phyloP scores from a whole-genome alignment of 345 rosid species.

The Populus simonii region DNA sequence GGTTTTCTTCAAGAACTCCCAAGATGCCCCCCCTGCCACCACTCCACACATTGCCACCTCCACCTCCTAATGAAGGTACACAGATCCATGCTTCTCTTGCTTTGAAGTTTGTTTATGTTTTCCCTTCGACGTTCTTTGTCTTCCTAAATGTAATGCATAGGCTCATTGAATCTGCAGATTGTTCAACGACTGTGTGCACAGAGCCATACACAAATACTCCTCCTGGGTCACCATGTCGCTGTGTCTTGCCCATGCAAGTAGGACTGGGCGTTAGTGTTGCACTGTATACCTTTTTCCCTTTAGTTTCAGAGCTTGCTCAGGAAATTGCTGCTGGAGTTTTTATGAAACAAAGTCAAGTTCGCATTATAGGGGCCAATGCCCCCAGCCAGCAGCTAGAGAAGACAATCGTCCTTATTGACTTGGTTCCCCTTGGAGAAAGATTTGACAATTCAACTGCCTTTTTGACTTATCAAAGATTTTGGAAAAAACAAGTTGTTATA shows the following conservation, averaged over 20 bases:
- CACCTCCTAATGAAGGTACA: constrained; percentile 94
- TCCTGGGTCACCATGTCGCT: constrained; percentile 91
- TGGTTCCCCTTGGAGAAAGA: constrained; percentile 77
- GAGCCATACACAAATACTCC: constrained; percentile 89
- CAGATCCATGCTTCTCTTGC: not conserved
- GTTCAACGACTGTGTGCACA: constrained; percentile 60
- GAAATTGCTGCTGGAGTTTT: constrained; percentile 83
- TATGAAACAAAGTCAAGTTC: constrained; percentile 95
- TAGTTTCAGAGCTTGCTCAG: constrained; percentile 80
- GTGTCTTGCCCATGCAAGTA: constrained; percentile 94
- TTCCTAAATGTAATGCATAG: constrained; percentile 9
- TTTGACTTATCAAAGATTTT: constrained; percentile 79
- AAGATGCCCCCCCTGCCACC: constrained; percentile 55
- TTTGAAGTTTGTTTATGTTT: constrained; percentile 5
- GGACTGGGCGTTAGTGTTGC: constrained; percentile 74
- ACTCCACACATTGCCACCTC: constrained; percentile 75
- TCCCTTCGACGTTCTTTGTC: constrained; percentile 4
- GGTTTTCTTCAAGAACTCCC: constrained; percentile 50
- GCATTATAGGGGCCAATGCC: constrained; percentile 89
- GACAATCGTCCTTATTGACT: constrained; percentile 73
- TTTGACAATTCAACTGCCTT: constrained; percentile 78
- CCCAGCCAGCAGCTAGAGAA: constrained; percentile 82
- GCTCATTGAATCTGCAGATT: constrained; percentile 54
- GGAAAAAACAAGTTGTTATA: constrained; percentile 69
- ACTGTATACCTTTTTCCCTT: constrained; percentile 88